Percentiles rank a stretch among this genome's conserved stretches.
Evolutionary conservation across 495 filamentous ascomycete species (phyloP).

Genomic region (Clohesyomyces aquaticus): DNA sequence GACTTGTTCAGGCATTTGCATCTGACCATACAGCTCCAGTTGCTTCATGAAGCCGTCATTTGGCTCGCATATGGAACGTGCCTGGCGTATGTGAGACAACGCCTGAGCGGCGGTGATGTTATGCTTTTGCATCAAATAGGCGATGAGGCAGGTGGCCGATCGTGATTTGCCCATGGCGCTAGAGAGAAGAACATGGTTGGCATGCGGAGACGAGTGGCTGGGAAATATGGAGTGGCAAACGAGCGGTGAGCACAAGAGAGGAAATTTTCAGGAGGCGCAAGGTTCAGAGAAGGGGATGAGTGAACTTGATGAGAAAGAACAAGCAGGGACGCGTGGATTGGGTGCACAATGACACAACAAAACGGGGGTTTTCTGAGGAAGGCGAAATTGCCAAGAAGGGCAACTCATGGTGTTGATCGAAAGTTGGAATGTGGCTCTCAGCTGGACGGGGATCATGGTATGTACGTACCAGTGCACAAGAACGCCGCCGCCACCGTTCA

Average conservation of each 20-base stretch:
- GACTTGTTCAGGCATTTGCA: constrained; percentile 71
- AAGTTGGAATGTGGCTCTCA: constrained; percentile 43
- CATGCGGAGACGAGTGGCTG: constrained; percentile 35
- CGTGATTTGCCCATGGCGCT: constrained; percentile 97
- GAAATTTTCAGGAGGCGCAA: constrained; percentile 23
- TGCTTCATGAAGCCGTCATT: constrained; percentile 90
- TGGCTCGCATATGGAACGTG: constrained; percentile 75
- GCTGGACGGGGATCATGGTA: constrained; percentile 33
- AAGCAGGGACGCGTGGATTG: constrained; percentile 21
- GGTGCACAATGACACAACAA: constrained; percentile 2
- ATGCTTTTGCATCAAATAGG: constrained; percentile 76
- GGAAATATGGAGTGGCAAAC: constrained; percentile 34
- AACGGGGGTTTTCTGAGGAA: constrained; percentile 25
- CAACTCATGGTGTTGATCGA: constrained; percentile 26
- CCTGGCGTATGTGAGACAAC: constrained; percentile 63
- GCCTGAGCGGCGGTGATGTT: constrained; percentile 62
- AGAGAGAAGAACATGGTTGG: constrained; percentile 36
- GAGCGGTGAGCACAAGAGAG: constrained; percentile 32
- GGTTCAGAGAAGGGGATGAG: constrained; percentile 12
- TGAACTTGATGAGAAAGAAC: background rate
- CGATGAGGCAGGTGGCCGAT: constrained; percentile 79
- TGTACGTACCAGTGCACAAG: constrained; percentile 72
- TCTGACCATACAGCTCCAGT: constrained; percentile 80
- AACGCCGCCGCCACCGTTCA: constrained; percentile 68
- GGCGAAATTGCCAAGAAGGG: constrained; percentile 47